Conservation (phyloP, 2,329 filamentous ascomycete genomes). For the Zymoseptoria pseudotritici region DNA sequence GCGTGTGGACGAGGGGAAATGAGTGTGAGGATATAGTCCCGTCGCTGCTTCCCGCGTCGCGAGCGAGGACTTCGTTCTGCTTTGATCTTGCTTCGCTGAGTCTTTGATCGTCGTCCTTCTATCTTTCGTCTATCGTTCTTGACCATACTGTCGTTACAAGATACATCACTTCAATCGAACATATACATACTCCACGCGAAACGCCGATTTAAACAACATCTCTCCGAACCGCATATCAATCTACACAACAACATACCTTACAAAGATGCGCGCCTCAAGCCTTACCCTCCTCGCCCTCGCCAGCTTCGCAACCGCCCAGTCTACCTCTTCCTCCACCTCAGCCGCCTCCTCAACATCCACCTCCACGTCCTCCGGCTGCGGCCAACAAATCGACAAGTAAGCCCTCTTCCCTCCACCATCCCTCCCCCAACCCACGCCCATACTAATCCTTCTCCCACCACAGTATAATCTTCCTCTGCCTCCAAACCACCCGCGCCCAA, state of each 20-base stretch:
- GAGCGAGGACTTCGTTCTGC: not conserved
- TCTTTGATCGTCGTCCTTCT: not conserved
- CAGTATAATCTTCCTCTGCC: constrained; percentile 47
- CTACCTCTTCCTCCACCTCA: constrained; percentile 26
- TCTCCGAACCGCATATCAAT: not conserved
- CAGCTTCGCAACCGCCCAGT: constrained; percentile 36
- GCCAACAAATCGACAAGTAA: constrained; percentile 33
- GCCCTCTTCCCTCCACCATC: not conserved
- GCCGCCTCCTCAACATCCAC: constrained; percentile 21
- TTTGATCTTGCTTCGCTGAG: not conserved
- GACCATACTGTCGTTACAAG: not conserved
- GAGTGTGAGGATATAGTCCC: not conserved
- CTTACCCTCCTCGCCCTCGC: constrained; percentile 29
- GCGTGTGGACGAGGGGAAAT: not conserved
- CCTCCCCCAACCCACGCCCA: not conserved
- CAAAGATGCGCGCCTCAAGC: constrained; percentile 14
- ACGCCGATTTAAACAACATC: not conserved
- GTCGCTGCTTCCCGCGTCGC: not conserved
- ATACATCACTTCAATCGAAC: not conserved
- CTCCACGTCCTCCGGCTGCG: constrained; percentile 29
- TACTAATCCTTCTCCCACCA: not conserved
- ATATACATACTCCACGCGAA: not conserved
- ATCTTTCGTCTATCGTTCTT: not conserved
- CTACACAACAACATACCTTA: not conserved
- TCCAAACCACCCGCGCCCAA: constrained; percentile 34